Evolutionary conservation across 2,329 filamentous ascomycete genomes (phyloP), one percentile per base, ranked within the genome.

Genomic region (Nemania bipapillata): DNA sequence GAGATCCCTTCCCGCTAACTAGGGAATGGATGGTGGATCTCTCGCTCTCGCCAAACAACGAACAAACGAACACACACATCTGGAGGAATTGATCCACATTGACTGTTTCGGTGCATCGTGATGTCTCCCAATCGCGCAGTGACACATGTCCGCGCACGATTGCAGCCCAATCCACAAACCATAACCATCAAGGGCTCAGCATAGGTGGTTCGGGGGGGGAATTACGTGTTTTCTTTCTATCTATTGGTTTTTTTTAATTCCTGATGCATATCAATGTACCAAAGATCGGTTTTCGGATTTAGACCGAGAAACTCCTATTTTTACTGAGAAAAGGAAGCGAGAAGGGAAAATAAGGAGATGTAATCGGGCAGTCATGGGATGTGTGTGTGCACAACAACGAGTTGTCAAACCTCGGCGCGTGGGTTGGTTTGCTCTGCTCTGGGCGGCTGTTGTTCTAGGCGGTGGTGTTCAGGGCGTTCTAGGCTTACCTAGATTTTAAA

Each of bases 121-220:
- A 61, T 60, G 12, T 24, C 28, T 12, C 24, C 50, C 55, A 35
- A 30, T 63, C 59, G 55, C 55, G 63, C 59, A 37, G 67, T 66
- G 58, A 63, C 67, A 69, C 63, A 69, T 69, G 63, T 62, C 66
- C 24, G 57, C 35, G 40, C 45, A 54, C 54, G 17, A 60, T 59
- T 54, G 26, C 22, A 28, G 40, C 30, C 58, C 45, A 30, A 20
- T 35, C 50, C 17, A 54, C 28, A 54, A 26, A 20, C 28, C 17
- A 32, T 12, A 17, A 12, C 26, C 5, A 28, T 28, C 24, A 26
- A 53, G 15, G 26, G 50, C n/a, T 12, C 26, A 28, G 6, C n/a
- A n/a, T n/a, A n/a, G n/a, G n/a, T n/a, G n/a, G n/a, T 5, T 11
- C 7, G n/a, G 26, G 47, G 12, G 47, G 47, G 47, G 22, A 50